Conservation (phyloP, 257 asterid genomes). For the Solanum commersonii region DNA sequence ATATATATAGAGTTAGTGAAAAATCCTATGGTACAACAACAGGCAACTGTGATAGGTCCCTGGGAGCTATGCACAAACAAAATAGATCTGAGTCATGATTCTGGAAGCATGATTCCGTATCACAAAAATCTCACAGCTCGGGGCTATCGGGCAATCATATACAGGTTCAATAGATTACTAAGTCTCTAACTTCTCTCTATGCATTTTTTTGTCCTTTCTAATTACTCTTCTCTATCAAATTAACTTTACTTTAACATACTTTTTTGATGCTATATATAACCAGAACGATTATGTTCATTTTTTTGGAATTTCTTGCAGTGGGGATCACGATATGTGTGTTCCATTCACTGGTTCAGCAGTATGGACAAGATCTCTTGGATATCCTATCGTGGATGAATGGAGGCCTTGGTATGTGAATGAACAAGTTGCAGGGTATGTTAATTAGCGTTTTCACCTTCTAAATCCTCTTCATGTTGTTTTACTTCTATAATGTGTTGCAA, state of each 20-base stretch:
- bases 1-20: neutral
- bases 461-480: neutral
- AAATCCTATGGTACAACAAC: neutral
- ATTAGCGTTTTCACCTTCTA: neutral
- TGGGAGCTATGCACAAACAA: conserved; percentile 73
- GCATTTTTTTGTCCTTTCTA: too few relatives aligned
- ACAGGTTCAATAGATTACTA: conserved; percentile 25
- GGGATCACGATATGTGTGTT: conserved; percentile 98
- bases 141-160: conserved; percentile 84
- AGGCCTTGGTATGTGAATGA: conserved; percentile 65
- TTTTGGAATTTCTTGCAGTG: conserved; percentile 32
- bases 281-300: neutral
- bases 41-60: conserved; percentile 36
- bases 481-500: neutral
- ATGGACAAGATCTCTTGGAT: conserved; percentile 85
- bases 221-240: too few relatives aligned
- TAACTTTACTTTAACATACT: neutral
- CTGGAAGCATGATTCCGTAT: conserved; percentile 92
- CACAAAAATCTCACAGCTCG: conserved; percentile 75
- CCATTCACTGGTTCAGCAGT: conserved; percentile 85
- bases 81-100: conserved; percentile 34
- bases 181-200: neutral
- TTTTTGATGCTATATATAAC: neutral
- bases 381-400: conserved; percentile 61
- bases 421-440: conserved; percentile 81